Conservation (phyloP, 164 flowering plant genomes). For the Magnolia changhungtana region DNA sequence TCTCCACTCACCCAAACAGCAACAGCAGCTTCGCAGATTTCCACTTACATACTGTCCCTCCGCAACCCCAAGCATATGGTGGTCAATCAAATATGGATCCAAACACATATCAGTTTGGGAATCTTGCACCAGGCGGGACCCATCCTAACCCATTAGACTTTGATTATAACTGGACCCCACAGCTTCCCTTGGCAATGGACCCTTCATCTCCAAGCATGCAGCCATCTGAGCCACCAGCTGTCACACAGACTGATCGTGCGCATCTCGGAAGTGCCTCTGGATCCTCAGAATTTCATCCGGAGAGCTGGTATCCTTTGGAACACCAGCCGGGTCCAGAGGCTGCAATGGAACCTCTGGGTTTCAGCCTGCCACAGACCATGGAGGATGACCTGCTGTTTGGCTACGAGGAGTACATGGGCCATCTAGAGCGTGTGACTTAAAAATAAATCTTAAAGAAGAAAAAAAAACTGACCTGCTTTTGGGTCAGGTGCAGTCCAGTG, state of each 20-base stretch:
- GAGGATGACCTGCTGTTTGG: conserved; percentile 33
- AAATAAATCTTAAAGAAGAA: not conserved
- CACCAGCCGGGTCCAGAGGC: conserved; percentile 21
- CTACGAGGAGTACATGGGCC: not conserved
- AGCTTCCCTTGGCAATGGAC: conserved; percentile 9
- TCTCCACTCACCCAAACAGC: conserved; percentile 2
- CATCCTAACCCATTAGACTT: conserved; percentile 11
- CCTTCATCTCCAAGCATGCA: conserved; percentile 17
- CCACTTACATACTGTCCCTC: not conserved
- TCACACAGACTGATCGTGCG: conserved; percentile 11
- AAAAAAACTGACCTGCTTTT: not conserved
- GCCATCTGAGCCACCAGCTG: conserved; percentile 7
- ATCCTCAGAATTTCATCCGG: conserved; percentile 4
- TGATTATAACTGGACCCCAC: conserved; percentile 15
- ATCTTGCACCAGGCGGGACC: conserved; percentile 10
- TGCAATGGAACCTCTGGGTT: conserved; percentile 19
- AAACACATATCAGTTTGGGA: conserved; percentile 6
- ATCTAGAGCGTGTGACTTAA: not conserved
- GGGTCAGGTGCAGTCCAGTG: not conserved
- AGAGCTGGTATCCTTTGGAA: conserved; percentile 30
- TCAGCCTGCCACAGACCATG: conserved; percentile 16
- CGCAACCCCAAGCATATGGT: conserved; percentile 13
- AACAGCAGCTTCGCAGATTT: not conserved
- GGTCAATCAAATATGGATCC: conserved; percentile 20
- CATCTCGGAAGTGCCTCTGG: not conserved